Evolutionary conservation across 2,329 filamentous ascomycete species (phyloP), one percentile per base, ranked within the genome.

Genomic region (Fusarium sp.): DNA sequence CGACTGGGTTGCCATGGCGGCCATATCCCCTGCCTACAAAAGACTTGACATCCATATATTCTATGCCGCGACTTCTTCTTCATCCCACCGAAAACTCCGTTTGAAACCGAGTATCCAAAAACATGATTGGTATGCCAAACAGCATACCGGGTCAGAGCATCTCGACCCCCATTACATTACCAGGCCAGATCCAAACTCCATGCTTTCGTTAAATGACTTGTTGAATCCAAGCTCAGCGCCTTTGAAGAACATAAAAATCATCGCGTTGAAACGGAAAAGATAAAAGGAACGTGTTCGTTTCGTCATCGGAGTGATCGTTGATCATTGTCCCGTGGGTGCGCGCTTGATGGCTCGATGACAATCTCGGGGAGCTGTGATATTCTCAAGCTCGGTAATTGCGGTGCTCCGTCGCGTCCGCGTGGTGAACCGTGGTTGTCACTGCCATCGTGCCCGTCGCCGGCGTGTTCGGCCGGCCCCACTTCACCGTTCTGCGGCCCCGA

Each of bases 341-440:
- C 80, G 54, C 79, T 81, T 27, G 85, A 87, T n/a, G 88, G 87
- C 76, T 91, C 87, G 57, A 91, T 87, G 30, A 91, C 86, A 77
- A 92, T 92, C 73, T 87, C 86, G 4, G 90, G 90, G 30, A 92
- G 80, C 32, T 79, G 79, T 20, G 80, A 77, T 35, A 91, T 82
- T 57, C 85, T 84, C 73, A 91, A 76, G 74, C 87, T 90, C 3
- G 89, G 89, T 57, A 91, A 81, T 71, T 86, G 88, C 0, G 87
- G 87, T 8, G 81, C 76, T 1, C 82, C 83, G 20, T 83, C 83
- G 43, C 83, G 82, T 62, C 70, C 23, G 62, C 57, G 56, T 35
- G 30, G 34, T 43, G 65, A 27, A 35, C 37, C 34, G 32, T 67
- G 61, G 34, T 18, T 67, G 32, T 37, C 52, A 45, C n/a, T 58